Base-by-base conservation (phyloP, 176 grass and related monocot genomes). In the Oryza punctata region DNA sequence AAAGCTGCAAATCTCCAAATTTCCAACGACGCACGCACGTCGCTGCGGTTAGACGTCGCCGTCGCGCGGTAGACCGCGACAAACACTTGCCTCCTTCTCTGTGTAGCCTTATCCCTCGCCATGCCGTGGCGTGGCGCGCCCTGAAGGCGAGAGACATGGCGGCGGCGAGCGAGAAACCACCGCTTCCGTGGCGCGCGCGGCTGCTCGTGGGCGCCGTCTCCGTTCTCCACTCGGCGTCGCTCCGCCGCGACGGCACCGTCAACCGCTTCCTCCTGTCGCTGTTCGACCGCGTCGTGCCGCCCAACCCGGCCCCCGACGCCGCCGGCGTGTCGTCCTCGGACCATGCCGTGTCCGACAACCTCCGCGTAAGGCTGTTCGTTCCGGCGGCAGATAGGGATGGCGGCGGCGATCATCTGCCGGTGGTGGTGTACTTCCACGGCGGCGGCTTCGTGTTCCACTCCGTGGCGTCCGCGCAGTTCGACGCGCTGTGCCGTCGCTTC, bases 381-480 rank as follows among this genome's bases (percentile, higher is more conserved):
- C 88, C 82, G 3, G 0, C 0, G 8, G 10, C 2, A 33, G 32
- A 0, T 0, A 1, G 10, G 0, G 33, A 49, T 0, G 40, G 10
- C 6, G 3, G 11, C 46, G 9, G 8, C 21, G 2, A 64, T 12
- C 83, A 65, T 13, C 83, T 87, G 11, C 83, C 83, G 14, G 63
- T 89, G 63, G 13, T 87, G 26, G 46, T 91, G 0, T 94, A 94
- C 76, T 91, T 89, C 75, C 89, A 94, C 37, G 89, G 86, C 70
- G 86, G 79, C 15, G 86, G 88, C 37, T 89, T 91, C 83, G 65
- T 77, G 21, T 87, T 84, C 73, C 66, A 81, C 76, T 91, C 89
- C 10, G 65, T 27, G 7, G 70, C 82, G 16, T 69, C 79, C 29
- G 57, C 67, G 0, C 57, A 78, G 45, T 79, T 50, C 75, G 90